phyloP scores from a whole-genome alignment of 2,329 filamentous ascomycete genomes.

The Aspergillus vadensis region DNA sequence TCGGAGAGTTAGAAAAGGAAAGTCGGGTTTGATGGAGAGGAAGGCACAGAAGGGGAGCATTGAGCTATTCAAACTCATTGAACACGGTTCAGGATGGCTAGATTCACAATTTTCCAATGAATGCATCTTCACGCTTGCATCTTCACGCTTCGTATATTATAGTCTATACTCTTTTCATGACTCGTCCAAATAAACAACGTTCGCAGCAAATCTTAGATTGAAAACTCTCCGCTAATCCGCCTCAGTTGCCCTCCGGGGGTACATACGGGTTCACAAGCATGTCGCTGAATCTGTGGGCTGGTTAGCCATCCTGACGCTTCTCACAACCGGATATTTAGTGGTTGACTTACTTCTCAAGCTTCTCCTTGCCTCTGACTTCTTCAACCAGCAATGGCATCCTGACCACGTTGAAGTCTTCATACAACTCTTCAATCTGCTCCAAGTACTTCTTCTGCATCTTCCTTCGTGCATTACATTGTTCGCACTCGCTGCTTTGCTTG shows the following conservation, averaged over 20 bases:
- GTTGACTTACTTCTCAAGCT: conserved; percentile 70
- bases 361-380: conserved; percentile 94
- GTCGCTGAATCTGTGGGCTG: conserved; percentile 47
- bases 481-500: conserved; percentile 78
- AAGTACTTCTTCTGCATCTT: conserved; percentile 99
- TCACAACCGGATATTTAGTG: background rate
- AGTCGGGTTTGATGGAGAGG: background rate
- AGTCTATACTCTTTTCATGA: conserved; percentile 44
- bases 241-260: conserved; percentile 42
- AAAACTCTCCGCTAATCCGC: conserved; percentile 21
- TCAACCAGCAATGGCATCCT: conserved; percentile 96
- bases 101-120: background rate
- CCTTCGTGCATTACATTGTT: conserved; percentile 89
- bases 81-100: background rate
- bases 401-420: conserved; percentile 98
- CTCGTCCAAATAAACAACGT: conserved; percentile 31
- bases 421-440: conserved; percentile 96
- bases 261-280: conserved; percentile 54
- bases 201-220: conserved; percentile 17
- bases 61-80: too few species aligned
- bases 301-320: conserved; percentile 16
- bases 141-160: conserved; percentile 32
- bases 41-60: background rate
- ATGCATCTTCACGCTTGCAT: conserved; percentile 19
- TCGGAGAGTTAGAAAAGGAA: conserved; percentile 3